Conservation (phyloP, 78 protist genomes). For the slime mould (Dictyostelium discoideum) region DNA sequence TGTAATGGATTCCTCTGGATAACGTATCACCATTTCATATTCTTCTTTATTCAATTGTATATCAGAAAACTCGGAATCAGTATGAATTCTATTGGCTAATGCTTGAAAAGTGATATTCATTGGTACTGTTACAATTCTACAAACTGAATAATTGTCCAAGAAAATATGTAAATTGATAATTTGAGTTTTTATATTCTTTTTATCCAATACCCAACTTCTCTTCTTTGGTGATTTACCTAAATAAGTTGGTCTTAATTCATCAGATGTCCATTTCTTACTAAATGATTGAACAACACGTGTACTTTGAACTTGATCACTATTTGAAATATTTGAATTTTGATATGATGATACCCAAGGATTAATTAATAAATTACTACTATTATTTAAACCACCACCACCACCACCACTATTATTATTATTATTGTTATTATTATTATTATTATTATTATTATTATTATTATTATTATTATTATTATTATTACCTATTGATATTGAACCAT, state of each 20-base stretch:
- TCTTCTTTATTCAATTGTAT: not conserved
- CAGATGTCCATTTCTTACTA: constrained; percentile 49
- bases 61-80: constrained; percentile 17
- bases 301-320: not conserved
- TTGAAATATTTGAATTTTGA: not conserved
- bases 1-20: not conserved
- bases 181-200: not conserved
- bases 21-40: constrained; percentile 31
- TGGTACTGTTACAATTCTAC: constrained; percentile 9
- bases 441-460: not conserved
- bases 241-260: constrained; percentile 13
- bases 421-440: not conserved
- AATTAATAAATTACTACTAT: not conserved
- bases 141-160: not conserved
- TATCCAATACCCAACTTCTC: constrained; percentile 21
- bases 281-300: not conserved
- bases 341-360: not conserved
- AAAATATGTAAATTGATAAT: not conserved
- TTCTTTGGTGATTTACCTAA: constrained; percentile 34
- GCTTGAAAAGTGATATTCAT: constrained; percentile 10
- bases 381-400: not conserved
- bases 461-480: not conserved
- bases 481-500: not conserved
- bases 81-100: constrained; percentile 17
- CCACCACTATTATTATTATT: not conserved